Percentiles rank a stretch among this genome's conserved stretches.
Evolutionary conservation across 768 basidiomycete genomes (phyloP).

Genomic region (Lepiota subincarnata): DNA sequence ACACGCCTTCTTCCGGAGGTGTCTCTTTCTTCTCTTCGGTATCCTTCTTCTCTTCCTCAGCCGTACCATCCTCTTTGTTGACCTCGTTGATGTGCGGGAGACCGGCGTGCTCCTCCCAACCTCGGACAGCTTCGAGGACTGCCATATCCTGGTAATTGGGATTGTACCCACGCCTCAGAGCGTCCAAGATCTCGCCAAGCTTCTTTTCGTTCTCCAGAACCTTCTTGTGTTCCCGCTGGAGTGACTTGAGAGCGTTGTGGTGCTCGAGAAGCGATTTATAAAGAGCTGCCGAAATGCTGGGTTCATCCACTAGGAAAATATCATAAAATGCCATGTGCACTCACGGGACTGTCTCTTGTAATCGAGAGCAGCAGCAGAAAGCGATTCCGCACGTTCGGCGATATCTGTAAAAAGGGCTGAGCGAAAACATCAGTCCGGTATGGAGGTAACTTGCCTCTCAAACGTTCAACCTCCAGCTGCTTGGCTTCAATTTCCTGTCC

Average conservation of each 20-base stretch:
- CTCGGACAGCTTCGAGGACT: slow-evolving; percentile 92
- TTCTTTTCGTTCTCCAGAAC: slow-evolving; percentile 72
- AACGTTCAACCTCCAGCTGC: slow-evolving; percentile 68
- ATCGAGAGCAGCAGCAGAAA: slow-evolving; percentile 78
- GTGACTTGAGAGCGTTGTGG: slow-evolving; percentile 68
- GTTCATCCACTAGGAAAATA: background rate
- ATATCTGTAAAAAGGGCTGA: slow-evolving; percentile 49
- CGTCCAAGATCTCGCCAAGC: slow-evolving; percentile 78
- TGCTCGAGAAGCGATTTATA: slow-evolving; percentile 74
- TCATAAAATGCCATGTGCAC: slow-evolving; percentile 20
- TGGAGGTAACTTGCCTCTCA: slow-evolving; percentile 42
- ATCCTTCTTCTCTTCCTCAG: slow-evolving; percentile 27
- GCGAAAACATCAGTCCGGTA: background rate
- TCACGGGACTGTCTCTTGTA: slow-evolving; percentile 83
- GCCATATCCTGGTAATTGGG: slow-evolving; percentile 99
- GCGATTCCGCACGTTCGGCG: slow-evolving; percentile 70
- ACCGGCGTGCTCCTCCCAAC: slow-evolving; percentile 77
- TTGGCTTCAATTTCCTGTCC: slow-evolving; percentile 54
- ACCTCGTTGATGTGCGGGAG: slow-evolving; percentile 71
- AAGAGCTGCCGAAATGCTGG: slow-evolving; percentile 49
- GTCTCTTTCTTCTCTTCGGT: slow-evolving; percentile 37
- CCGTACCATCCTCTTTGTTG: slow-evolving; percentile 39
- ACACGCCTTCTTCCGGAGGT: slow-evolving; percentile 53
- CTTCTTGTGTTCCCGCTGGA: slow-evolving; percentile 67
- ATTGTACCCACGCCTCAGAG: slow-evolving; percentile 84